Conservation (phyloP, 2,329 filamentous ascomycete species). For the Onygenales sp. region DNA sequence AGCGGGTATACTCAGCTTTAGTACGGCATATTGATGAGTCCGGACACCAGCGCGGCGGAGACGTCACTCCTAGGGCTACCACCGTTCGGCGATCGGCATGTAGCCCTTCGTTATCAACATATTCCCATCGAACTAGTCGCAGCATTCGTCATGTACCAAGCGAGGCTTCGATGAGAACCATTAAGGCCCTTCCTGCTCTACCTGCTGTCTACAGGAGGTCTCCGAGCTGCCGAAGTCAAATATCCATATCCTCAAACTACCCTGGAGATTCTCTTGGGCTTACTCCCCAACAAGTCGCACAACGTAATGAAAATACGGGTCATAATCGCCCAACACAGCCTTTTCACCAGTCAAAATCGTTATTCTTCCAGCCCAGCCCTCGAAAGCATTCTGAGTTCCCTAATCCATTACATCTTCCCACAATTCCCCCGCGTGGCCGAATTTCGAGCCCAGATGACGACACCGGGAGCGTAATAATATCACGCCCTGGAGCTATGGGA, state of each 20-base stretch:
- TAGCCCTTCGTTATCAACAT: constrained; percentile 1
- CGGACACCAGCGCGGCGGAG: background rate
- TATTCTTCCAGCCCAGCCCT: constrained; percentile 8
- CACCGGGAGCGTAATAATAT: constrained; percentile 10
- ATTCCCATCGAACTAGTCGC: background rate
- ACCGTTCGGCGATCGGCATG: background rate
- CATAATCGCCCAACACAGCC: background rate
- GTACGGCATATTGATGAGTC: constrained; percentile 21
- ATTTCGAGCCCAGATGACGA: constrained; percentile 8
- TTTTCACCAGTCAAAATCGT: constrained; percentile 4
- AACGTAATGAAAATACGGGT: constrained; percentile 13
- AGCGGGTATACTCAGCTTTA: constrained; percentile 25
- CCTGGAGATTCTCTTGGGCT: background rate
- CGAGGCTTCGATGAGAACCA: constrained; percentile 2
- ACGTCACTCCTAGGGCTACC: background rate
- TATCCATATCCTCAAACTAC: constrained; percentile 2
- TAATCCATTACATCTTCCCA: background rate
- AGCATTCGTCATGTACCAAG: constrained; percentile 6
- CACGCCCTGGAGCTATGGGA: background rate
- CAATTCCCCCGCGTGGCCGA: constrained; percentile 3
- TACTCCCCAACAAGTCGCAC: constrained; percentile 12
- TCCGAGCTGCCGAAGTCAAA: constrained; percentile 2
- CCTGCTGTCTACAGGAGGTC: background rate
- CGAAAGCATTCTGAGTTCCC: constrained; percentile 4
- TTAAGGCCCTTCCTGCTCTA: background rate